These are phyloP conservation scores for Lentinula raphanica DNA, from an alignment of 768 basidiomycete species.

Conservation along the genomic window DNA sequence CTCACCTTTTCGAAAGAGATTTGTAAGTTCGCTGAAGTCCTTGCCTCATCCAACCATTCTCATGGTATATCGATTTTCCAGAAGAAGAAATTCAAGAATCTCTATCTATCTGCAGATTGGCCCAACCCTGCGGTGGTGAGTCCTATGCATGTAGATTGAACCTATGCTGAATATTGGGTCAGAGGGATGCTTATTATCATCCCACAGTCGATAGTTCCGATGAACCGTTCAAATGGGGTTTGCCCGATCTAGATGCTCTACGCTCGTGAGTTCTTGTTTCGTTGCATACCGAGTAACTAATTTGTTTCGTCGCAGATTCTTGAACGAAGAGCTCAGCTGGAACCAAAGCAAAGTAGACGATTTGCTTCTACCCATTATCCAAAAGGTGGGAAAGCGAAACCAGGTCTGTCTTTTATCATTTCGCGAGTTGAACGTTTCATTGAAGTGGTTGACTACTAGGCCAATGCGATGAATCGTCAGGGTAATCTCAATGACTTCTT, in stretches of 20 bases:
- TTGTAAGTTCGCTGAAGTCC: conserved; percentile 49
- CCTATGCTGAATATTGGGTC: conserved; percentile 2
- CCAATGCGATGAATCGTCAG: conserved; percentile 67
- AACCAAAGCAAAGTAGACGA: conserved; percentile 80
- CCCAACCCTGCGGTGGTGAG: conserved; percentile 87
- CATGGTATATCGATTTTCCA: conserved; percentile 28
- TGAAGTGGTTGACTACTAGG: conserved; percentile 26
- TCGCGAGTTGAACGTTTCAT: not conserved
- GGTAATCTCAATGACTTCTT: conserved; percentile 73
- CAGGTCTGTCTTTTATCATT: conserved; percentile 44
- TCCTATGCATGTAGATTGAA: conserved; percentile 10
- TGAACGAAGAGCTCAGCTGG: conserved; percentile 81
- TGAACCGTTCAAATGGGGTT: conserved; percentile 94
- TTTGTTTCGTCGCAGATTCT: conserved; percentile 40
- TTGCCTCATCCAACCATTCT: conserved; percentile 2
- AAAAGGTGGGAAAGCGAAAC: conserved; percentile 76
- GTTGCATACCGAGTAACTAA: conserved; percentile 7
- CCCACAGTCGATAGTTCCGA: conserved; percentile 88
- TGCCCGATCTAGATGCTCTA: conserved; percentile 93
- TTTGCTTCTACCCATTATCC: conserved; percentile 86
- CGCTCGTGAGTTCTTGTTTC: conserved; percentile 50
- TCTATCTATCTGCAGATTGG: conserved; percentile 82
- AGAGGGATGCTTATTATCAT: conserved; percentile 92
- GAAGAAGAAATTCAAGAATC: conserved; percentile 86
- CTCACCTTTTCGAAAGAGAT: conserved; percentile 75